phyloP scores from a whole-genome alignment of 352 stramenopile species.

The Detonula confervacea region DNA sequence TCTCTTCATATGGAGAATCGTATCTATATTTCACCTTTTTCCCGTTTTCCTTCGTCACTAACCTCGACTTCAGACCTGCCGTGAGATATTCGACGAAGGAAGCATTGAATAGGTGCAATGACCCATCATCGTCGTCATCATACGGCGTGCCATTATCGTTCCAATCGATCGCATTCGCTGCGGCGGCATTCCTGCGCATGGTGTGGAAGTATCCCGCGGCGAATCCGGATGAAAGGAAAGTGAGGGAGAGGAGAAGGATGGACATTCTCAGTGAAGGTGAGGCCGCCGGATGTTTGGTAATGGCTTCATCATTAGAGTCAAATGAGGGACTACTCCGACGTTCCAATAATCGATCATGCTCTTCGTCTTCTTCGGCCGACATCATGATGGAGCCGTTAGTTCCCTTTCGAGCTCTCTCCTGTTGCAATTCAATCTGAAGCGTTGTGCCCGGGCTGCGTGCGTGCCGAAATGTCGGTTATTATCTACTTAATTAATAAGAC shows the following conservation, averaged over 20 bases:
- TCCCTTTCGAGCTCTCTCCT: too few species aligned
- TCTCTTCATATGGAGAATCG: conserved; percentile 29
- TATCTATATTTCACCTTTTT: conserved; percentile 32
- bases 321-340: background rate
- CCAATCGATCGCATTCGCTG: too few species aligned
- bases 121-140: too few species aligned
- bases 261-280: too few species aligned
- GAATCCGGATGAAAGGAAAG: conserved; percentile 1
- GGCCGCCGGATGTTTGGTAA: background rate
- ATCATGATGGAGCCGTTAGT: too few species aligned
- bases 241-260: too few species aligned
- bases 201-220: background rate
- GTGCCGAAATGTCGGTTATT: too few species aligned
- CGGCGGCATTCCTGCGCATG: too few species aligned
- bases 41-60: conserved; percentile 6
- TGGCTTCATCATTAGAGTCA: background rate
- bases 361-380: conserved; percentile 3
- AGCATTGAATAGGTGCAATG: conserved; percentile 38
- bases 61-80: conserved; percentile 8
- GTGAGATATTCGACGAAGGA: conserved; percentile 32
- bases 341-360: conserved; percentile 6
- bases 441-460: too few species aligned
- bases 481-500: too few species aligned
- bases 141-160: conserved; percentile 3
- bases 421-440: too few species aligned